Conservation (phyloP, 768 basidiomycete genomes). For the Podaxis sp. region DNA sequence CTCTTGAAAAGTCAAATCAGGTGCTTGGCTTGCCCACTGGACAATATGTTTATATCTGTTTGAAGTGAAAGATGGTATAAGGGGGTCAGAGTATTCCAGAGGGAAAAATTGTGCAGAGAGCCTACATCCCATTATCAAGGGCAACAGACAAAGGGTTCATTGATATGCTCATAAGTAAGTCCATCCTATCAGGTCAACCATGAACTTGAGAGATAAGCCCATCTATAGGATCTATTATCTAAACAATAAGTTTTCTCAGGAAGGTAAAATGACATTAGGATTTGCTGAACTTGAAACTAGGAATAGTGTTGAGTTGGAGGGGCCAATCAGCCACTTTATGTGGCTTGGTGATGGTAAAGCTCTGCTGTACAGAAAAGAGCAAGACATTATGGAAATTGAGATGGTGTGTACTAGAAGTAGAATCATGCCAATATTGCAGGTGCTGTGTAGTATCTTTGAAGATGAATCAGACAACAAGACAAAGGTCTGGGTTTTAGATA, state of each 20-base stretch:
- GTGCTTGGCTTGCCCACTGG: slow-evolving; percentile 52
- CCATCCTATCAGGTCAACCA: background rate
- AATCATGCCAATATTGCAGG: slow-evolving; percentile 57
- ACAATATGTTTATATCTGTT: slow-evolving; percentile 53
- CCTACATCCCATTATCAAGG: slow-evolving; percentile 56
- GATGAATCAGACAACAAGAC: slow-evolving; percentile 33
- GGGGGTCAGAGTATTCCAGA: slow-evolving; percentile 11
- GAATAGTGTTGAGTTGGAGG: slow-evolving; percentile 52
- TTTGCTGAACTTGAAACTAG: slow-evolving; percentile 41
- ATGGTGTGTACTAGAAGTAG: slow-evolving; percentile 59
- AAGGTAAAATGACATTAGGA: slow-evolving; percentile 50
- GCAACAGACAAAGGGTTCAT: slow-evolving; percentile 38
- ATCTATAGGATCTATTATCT: slow-evolving; percentile 39
- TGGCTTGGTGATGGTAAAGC: slow-evolving; percentile 42
- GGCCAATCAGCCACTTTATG: slow-evolving; percentile 53
- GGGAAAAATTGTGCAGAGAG: slow-evolving; percentile 46
- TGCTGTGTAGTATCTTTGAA: slow-evolving; percentile 35
- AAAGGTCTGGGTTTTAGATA: slow-evolving; percentile 42
- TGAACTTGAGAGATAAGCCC: background rate
- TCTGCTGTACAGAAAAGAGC: slow-evolving; percentile 29
- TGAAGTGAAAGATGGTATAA: slow-evolving; percentile 28
- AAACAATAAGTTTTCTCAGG: slow-evolving; percentile 26
- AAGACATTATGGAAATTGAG: slow-evolving; percentile 36
- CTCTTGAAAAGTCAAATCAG: slow-evolving; percentile 34
- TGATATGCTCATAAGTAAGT: slow-evolving; percentile 47